These are phyloP conservation scores for Aureobasidium subglaciale DNA, from an alignment of 2,329 filamentous ascomycete species.

Conservation along the genomic window DNA sequence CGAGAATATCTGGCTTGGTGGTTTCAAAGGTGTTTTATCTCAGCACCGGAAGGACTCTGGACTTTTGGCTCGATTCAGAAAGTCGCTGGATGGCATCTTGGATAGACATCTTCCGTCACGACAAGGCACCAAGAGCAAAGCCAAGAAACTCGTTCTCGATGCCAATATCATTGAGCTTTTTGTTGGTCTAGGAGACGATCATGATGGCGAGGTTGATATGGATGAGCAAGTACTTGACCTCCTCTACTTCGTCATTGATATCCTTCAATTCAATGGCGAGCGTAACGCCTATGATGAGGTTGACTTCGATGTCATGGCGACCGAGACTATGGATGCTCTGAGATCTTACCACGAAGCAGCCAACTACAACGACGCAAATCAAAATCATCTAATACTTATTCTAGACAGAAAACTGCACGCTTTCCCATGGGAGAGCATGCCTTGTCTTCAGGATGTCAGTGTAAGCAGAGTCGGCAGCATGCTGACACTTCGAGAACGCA, in stretches of 20 bases:
- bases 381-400: slow-evolving; percentile 73
- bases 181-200: slow-evolving; percentile 71
- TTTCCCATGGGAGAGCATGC: slow-evolving; percentile 94
- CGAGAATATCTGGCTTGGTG: slow-evolving; percentile 89
- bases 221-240: slow-evolving; percentile 89
- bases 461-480: slow-evolving; percentile 86
- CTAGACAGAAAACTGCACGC: slow-evolving; percentile 84
- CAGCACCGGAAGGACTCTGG: slow-evolving; percentile 57
- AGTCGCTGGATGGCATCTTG: slow-evolving; percentile 69
- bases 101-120: slow-evolving; percentile 82
- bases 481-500: slow-evolving; percentile 68
- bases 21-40: slow-evolving; percentile 91
- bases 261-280: slow-evolving; percentile 93
- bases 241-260: slow-evolving; percentile 92
- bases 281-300: slow-evolving; percentile 96
- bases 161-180: slow-evolving; percentile 77
- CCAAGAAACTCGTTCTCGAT: slow-evolving; percentile 48
- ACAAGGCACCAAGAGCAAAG: slow-evolving; percentile 48
- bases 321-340: slow-evolving; percentile 81
- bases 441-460: slow-evolving; percentile 70
- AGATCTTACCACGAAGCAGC: slow-evolving; percentile 62
- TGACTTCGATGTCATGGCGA: slow-evolving; percentile 84
- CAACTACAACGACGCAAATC: slow-evolving; percentile 27
- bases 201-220: slow-evolving; percentile 60
- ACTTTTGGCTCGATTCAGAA: slow-evolving; percentile 67